Percentiles rank a stretch among this genome's conserved stretches.
phyloP scores from a whole-genome alignment of 164 flowering plant genomes.

The Nymphaea colorata region DNA sequence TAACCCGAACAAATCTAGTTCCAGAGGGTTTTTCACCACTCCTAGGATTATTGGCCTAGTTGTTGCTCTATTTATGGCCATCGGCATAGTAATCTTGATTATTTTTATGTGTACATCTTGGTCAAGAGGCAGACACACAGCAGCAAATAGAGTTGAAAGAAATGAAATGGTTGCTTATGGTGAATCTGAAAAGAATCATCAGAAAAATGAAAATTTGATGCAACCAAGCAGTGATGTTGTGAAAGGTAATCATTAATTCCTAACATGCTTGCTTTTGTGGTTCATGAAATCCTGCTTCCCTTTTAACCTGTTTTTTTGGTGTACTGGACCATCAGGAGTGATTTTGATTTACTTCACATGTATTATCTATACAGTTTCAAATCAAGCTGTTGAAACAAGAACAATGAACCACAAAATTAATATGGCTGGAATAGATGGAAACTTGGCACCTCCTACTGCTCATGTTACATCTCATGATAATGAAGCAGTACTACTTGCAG shows the following conservation, averaged over 20 bases:
- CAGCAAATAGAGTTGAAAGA: background rate
- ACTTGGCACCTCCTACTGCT: constrained; percentile 13
- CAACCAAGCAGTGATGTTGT: background rate
- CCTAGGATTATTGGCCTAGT: background rate
- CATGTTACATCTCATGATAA: constrained; percentile 9
- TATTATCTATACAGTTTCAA: background rate
- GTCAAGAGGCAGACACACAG: background rate
- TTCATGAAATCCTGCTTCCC: background rate
- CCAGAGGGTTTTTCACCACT: background rate
- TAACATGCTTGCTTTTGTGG: background rate
- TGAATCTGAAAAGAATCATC: background rate
- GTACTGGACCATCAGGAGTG: background rate
- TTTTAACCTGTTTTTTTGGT: background rate
- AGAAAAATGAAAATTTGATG: background rate
- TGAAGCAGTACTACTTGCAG: constrained; percentile 17
- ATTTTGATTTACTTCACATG: background rate
- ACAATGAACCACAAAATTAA: constrained; percentile 5
- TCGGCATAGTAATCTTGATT: background rate
- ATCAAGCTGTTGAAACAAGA: background rate
- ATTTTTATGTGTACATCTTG: background rate
- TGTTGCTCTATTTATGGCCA: background rate
- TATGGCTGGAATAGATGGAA: constrained; percentile 7
- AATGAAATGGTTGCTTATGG: background rate
- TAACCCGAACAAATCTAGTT: background rate
- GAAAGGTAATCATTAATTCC: background rate